Base-by-base conservation (phyloP, 805 yeast genomes). In the Brettanomyces anomalus region DNA sequence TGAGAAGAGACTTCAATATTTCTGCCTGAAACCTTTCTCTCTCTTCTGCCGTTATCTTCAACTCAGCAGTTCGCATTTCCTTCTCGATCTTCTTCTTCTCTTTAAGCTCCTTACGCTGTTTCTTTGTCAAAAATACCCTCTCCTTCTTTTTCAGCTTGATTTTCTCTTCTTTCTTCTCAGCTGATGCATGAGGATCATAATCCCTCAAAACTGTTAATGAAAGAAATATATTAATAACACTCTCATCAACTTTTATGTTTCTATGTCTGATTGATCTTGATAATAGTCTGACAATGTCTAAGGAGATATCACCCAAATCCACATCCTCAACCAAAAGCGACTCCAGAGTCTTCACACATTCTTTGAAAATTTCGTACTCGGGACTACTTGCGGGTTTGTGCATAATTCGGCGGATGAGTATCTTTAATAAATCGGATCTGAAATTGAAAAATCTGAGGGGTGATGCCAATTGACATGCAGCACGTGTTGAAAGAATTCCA, bases 101-200 rank as follows among this genome's bases (percentile, higher is more conserved):
- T 59, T 89, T 89, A 49, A 95, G 74, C 16, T 78, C 82, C 55
- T 93, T 93, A 53, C 85, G 73, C 62, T 90, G 90, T 61, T 84
- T 84, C 60, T 90, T 90, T n/a, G 95, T 80, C 40, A 90, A 65
- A 67, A 89, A 95, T 3, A 86, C 87, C 52, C 96, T 72, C 60
- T 93, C 95, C 60, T 88, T 86, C 68, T 89, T 90, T 57, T 76
- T 79, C 37, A 83, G 42, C 55, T 81, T 83, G 4, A 65, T 63
- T 8, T 65, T 63, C 15, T 63, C 63, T 20, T 65, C 70, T 37
- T 69, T 71, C 32, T 71, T 75, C 21, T 60, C 71, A 20, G 66
- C 67, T 56, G 74, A 73, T 4, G 30, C 30, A 8, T 17, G 14
- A 56, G 93, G 90, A 57, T 81, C 85, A 55, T 81, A 85, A 58